Conservation (phyloP, 148 eudicot species). For the Persicaria tinctoria region DNA sequence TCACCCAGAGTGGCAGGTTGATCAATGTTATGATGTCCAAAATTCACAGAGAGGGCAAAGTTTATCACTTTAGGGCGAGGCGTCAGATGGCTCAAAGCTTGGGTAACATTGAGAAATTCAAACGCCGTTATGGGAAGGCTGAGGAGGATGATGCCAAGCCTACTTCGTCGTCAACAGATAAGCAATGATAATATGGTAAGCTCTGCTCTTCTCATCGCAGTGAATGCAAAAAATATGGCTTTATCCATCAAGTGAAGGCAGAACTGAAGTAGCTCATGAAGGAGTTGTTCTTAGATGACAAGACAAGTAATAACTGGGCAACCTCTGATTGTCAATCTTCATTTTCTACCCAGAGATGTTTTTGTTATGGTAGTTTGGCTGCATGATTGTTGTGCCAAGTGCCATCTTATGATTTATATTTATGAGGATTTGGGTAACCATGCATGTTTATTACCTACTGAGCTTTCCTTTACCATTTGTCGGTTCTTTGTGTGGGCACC, state of each 20-base stretch:
- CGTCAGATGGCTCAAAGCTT: constrained; percentile 73
- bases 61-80: constrained; percentile 70
- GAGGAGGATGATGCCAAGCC: constrained; percentile 28
- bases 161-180: not conserved
- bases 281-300: too few relatives aligned
- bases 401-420: too few relatives aligned
- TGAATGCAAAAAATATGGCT: not conserved
- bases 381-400: too few relatives aligned
- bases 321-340: too few relatives aligned
- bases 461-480: too few relatives aligned
- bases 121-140: constrained; percentile 54
- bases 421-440: too few relatives aligned
- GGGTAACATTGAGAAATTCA: constrained; percentile 76
- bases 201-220: not conserved
- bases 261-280: too few relatives aligned
- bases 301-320: too few relatives aligned
- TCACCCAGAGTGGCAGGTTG: constrained; percentile 59
- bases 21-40: constrained; percentile 79
- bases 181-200: constrained; percentile 11
- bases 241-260: not conserved
- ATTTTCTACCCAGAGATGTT: too few relatives aligned
- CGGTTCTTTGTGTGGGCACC: too few relatives aligned
- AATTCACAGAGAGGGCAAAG: constrained; percentile 70
- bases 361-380: too few relatives aligned
- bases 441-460: too few relatives aligned